A percentile compares a stretch with the other conserved stretches of the same genome.
These are phyloP conservation scores for Lentinula sp. DNA, from an alignment of 768 basidiomycete species.

Conservation along the genomic window DNA sequence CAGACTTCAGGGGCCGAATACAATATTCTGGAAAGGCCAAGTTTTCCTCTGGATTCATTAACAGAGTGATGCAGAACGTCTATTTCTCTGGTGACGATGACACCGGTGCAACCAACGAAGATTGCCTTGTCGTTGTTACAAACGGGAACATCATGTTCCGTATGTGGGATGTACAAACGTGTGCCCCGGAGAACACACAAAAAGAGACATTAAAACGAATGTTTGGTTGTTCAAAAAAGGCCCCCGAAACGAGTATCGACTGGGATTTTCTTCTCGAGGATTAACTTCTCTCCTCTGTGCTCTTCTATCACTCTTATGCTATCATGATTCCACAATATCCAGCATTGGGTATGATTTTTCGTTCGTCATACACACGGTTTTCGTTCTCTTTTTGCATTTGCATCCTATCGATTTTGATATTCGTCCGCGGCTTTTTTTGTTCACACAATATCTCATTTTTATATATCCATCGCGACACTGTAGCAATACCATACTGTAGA, in stretches of 20 bases:
- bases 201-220: constrained; percentile 62
- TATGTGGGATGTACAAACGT: constrained; percentile 74
- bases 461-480: not conserved
- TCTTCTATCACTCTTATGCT: not conserved
- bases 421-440: too few relatives aligned
- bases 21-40: constrained; percentile 43
- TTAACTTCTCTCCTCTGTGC: constrained; percentile 15
- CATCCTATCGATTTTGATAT: not conserved
- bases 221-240: constrained; percentile 52
- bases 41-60: constrained; percentile 70
- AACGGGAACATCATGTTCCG: constrained; percentile 57
- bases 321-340: not conserved
- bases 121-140: constrained; percentile 62
- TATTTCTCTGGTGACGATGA: constrained; percentile 36
- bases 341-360: not conserved
- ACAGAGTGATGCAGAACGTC: constrained; percentile 54
- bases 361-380: not conserved
- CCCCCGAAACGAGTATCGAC: constrained; percentile 52
- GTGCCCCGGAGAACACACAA: constrained; percentile 54
- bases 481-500: not conserved
- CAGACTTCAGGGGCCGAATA: constrained; percentile 71
- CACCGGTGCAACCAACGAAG: constrained; percentile 34
- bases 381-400: not conserved
- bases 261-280: constrained; percentile 81
- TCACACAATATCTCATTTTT: not conserved